phyloP scores from a whole-genome alignment of 805 yeast species.

The Wickerhamomyces queroliae region DNA sequence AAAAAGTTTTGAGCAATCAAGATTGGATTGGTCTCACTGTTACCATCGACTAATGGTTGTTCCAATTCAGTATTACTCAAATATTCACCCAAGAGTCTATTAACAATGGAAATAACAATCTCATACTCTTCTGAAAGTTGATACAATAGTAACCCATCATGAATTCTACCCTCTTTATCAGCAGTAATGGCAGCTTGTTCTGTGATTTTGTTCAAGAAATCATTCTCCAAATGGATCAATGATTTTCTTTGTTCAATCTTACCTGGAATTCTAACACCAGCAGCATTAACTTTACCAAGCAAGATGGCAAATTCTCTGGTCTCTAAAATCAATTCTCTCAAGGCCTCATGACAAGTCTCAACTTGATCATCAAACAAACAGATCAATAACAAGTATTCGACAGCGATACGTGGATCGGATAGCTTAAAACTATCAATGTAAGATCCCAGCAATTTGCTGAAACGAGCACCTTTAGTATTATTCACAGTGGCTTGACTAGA shows the following conservation, averaged over 20 bases:
- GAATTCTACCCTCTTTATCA: slow-evolving; percentile 83
- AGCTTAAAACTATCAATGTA: slow-evolving; percentile 79
- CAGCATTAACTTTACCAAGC: slow-evolving; percentile 76
- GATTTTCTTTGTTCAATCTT: slow-evolving; percentile 72
- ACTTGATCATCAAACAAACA: slow-evolving; percentile 48
- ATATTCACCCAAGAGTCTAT: slow-evolving; percentile 72
- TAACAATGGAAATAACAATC: slow-evolving; percentile 69
- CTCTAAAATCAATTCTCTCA: slow-evolving; percentile 78
- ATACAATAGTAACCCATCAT: slow-evolving; percentile 80
- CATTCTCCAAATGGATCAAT: slow-evolving; percentile 54
- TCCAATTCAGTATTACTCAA: slow-evolving; percentile 67
- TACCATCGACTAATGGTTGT: slow-evolving; percentile 36
- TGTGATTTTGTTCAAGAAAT: slow-evolving; percentile 64
- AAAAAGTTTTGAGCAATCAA: slow-evolving; percentile 30
- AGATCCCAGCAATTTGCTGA: slow-evolving; percentile 66
- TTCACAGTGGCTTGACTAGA: slow-evolving; percentile 25
- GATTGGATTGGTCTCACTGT: slow-evolving; percentile 37
- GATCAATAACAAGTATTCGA: slow-evolving; percentile 77
- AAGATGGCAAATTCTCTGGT: slow-evolving; percentile 79
- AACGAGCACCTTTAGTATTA: slow-evolving; percentile 32
- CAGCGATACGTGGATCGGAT: slow-evolving; percentile 85
- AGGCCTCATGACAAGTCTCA: slow-evolving; percentile 64
- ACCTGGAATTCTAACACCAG: slow-evolving; percentile 78
- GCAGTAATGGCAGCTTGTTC: slow-evolving; percentile 83
- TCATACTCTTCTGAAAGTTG: slow-evolving; percentile 87